A percentile compares a stretch with the other conserved stretches of the same genome.
Evolutionary conservation across 2,329 filamentous ascomycete species (phyloP).

Genomic region (Fusarium irregulare): DNA sequence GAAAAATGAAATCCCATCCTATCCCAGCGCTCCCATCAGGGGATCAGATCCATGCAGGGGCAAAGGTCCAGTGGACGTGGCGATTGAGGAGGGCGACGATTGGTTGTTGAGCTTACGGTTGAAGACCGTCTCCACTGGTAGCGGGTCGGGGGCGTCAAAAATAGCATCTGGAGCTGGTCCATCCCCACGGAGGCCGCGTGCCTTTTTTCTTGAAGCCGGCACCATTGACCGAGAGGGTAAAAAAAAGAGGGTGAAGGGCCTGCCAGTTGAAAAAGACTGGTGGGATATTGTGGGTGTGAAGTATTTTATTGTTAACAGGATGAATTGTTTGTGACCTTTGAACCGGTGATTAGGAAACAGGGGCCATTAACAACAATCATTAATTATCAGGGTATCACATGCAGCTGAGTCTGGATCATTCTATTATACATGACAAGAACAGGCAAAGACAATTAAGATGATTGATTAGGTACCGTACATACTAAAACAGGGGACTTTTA

Average conservation of each 20-base stretch:
- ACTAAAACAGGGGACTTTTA: slow-evolving; percentile 32
- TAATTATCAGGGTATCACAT: slow-evolving; percentile 6
- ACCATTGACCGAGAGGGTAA: slow-evolving; percentile 5
- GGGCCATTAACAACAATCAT: slow-evolving; percentile 4
- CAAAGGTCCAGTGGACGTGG: slow-evolving; percentile 23
- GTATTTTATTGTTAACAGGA: background rate
- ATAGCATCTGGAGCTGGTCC: slow-evolving; percentile 38
- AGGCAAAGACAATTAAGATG: slow-evolving; percentile 16
- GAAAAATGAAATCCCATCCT: slow-evolving; percentile 1
- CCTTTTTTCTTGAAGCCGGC: background rate
- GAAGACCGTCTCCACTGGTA: slow-evolving; percentile 20
- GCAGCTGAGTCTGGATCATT: slow-evolving; percentile 12
- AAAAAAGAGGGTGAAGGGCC: background rate
- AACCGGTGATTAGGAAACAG: background rate
- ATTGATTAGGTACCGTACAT: background rate
- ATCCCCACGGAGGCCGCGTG: slow-evolving; percentile 36
- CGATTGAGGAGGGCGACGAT: slow-evolving; percentile 21
- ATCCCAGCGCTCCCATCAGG: background rate
- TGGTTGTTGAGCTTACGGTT: slow-evolving; percentile 25
- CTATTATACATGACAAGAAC: background rate
- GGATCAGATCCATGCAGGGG: slow-evolving; percentile 34
- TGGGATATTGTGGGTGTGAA: background rate
- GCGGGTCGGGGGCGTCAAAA: slow-evolving; percentile 43
- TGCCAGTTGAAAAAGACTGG: background rate
- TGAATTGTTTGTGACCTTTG: background rate